Evolutionary conservation across 192 early-diverging fungal species (phyloP).

Genomic region (Chytriomyces sp.): DNA sequence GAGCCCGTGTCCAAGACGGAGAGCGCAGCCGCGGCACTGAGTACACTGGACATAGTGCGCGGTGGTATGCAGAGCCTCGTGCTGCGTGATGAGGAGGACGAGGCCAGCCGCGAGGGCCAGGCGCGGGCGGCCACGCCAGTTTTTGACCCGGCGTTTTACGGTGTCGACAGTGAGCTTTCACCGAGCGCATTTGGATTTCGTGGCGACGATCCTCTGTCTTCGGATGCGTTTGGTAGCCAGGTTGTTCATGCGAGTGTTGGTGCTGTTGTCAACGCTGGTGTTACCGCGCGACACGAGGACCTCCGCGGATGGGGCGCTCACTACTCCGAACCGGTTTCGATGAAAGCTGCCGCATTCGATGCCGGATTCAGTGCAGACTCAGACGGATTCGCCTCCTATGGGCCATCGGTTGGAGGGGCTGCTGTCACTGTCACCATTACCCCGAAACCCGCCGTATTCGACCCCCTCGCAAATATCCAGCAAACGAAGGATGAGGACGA

Average conservation of each 20-base stretch:
- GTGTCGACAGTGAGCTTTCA: not conserved
- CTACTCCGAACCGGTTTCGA: not conserved
- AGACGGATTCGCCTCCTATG: too few species aligned
- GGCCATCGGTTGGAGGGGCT: not conserved
- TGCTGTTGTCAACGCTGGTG: too few species aligned
- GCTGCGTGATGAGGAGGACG: not conserved
- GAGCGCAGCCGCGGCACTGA: not conserved
- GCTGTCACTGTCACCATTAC: conserved; percentile 1
- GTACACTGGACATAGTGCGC: not conserved
- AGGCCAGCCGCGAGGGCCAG: not conserved
- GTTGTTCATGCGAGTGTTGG: too few species aligned
- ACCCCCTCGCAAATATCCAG: conserved; percentile 19
- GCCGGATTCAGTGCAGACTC: not conserved
- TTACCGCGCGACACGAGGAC: not conserved
- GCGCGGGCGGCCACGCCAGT: not conserved
- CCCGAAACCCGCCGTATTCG: conserved; percentile 13
- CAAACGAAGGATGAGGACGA: not conserved
- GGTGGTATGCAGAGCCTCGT: not conserved
- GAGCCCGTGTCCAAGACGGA: not conserved
- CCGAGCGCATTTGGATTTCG: not conserved
- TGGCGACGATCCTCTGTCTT: not conserved
- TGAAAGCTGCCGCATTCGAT: not conserved
- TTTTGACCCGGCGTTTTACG: not conserved
- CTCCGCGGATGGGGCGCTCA: not conserved
- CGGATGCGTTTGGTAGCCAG: not conserved